Base-by-base conservation (phyloP, 768 basidiomycete genomes). In the Trametes sanguinea region DNA sequence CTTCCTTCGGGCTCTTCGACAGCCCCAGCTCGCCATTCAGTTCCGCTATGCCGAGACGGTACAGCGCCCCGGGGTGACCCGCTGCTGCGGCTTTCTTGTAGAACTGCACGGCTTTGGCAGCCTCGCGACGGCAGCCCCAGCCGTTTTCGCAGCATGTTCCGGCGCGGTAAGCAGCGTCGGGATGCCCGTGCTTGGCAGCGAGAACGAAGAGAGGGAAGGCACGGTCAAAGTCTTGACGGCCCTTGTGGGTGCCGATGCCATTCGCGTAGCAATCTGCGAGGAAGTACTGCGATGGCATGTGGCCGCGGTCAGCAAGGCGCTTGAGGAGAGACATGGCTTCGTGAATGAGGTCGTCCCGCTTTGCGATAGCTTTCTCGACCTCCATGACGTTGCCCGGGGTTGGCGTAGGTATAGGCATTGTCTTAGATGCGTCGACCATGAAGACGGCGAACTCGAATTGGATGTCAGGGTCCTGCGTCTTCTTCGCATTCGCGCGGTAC, bases 121-220 rank as follows among this genome's bases (percentile, higher is more conserved):
- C 88, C 75, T 98, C 97, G 13, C 94, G 84, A 53, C 96, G 81
- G 73, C 94, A 96, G 6, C 97, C 97, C 97, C 96, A 98, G 32
- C 95, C 97, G 69, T 98, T 95, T 81, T 99, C 97, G 75, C 94
- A 97, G 73, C 97, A 99, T 2, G 95, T 95, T 35, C 95, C 97
- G 0, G 95, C 91, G 33, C 96, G 90, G 76, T 95, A 99, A 4
- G 93, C 86, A 14, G 94, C 95, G 69, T 98, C 95, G 2, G 94
- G 89, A 72, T 98, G 96, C 14, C 94, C 92, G 69, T 98, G 97
- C 76, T 99, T 99, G 39, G 96, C 93, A 1, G 96, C 94, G 40
- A 97, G 85, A 14, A 96, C 88, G 71, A 98, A 98, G 47, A 99
- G 81, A 9, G 96, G 97, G 75, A 94, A 96, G 4, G 97, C 97